A percentile compares a stretch with the other conserved stretches of the same genome.
phyloP scores from a whole-genome alignment of 176 grass and related monocot species.

The Zea mays region Zm-B73-REFERENCE-NAM-5.0 NC_050096.1:81501001-81501500 shows the following conservation, averaged over 20 bases:
- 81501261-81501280: not conserved
- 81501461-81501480: too few species aligned
- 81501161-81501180: conserved; percentile 3
- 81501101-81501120: conserved; percentile 7
- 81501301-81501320: not conserved
- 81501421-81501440: too few species aligned
- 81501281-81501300: not conserved
- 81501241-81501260: conserved; percentile 3
- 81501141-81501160: not conserved
- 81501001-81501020: not conserved
- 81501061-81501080: not conserved
- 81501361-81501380: not conserved
- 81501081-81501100: not conserved
- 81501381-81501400: not conserved
- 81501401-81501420: not conserved
- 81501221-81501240: conserved; percentile 9
- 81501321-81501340: not conserved
- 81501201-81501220: not conserved
- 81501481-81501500: too few species aligned
- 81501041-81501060: not conserved
- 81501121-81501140: conserved; percentile 22
- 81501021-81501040: not conserved
- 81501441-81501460: too few species aligned
- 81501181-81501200: conserved; percentile 14
- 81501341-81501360: not conserved